phyloP scores from a whole-genome alignment of 1,284 basidiomycete genomes.

The Paramarasmius palmivorus region DNA sequence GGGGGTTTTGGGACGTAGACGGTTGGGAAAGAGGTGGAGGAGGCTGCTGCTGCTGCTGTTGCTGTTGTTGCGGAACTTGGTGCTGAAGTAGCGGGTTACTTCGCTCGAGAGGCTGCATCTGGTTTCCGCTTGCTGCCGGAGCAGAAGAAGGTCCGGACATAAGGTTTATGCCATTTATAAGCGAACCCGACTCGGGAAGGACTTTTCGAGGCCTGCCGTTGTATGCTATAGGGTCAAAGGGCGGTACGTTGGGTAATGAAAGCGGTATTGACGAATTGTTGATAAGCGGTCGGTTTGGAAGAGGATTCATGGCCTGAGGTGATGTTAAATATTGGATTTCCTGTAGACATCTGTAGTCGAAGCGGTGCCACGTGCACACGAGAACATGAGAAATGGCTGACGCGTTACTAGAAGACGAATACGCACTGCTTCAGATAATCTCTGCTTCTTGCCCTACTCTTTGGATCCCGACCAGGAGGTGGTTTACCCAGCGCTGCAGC shows the following conservation, averaged over 20 bases:
- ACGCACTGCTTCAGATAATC: conserved; percentile 97
- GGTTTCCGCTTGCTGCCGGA: conserved; percentile 42
- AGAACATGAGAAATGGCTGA: background rate
- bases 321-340: conserved; percentile 98
- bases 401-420: conserved; percentile 1
- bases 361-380: conserved; percentile 11
- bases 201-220: conserved; percentile 78
- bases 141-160: conserved; percentile 52
- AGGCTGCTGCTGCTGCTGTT: conserved; percentile 28
- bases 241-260: conserved; percentile 66
- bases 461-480: conserved; percentile 83
- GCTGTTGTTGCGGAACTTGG: conserved; percentile 23
- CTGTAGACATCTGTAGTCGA: conserved; percentile 77
- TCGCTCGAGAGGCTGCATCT: conserved; percentile 51
- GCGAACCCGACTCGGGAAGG: conserved; percentile 70
- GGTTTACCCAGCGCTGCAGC: conserved; percentile 64
- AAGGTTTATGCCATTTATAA: conserved; percentile 59
- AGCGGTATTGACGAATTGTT: conserved; percentile 65
- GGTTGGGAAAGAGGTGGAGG: conserved; percentile 23
- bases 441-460: conserved; percentile 89
- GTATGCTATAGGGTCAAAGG: conserved; percentile 71
- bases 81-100: conserved; percentile 42
- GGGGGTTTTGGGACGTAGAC: conserved; percentile 23
- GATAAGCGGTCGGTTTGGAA: conserved; percentile 82
- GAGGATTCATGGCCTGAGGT: conserved; percentile 93